These are phyloP conservation scores for Salix dunnii DNA, from an alignment of 345 rosid genomes.

Conservation along the genomic window DNA sequence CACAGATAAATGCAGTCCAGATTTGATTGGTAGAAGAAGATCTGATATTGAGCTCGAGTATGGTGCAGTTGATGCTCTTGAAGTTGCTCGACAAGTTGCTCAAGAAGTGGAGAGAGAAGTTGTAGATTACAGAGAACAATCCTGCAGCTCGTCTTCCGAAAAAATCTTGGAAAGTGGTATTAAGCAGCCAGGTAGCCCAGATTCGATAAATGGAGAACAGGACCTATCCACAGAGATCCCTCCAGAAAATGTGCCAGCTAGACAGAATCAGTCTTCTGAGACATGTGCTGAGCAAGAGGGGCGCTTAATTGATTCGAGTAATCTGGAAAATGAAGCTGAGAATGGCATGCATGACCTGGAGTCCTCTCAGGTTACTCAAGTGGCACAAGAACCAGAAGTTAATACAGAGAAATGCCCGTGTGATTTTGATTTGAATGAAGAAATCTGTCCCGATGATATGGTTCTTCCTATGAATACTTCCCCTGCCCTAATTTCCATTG, in stretches of 20 bases:
- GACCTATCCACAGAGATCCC: slow-evolving; percentile 23
- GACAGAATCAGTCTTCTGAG: slow-evolving; percentile 44
- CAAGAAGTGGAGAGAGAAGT: slow-evolving; percentile 90
- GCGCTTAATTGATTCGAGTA: slow-evolving; percentile 28
- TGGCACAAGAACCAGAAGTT: slow-evolving; percentile 49
- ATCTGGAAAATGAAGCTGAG: slow-evolving; percentile 33
- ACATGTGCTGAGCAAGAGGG: slow-evolving; percentile 32
- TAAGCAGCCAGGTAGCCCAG: slow-evolving; percentile 42
- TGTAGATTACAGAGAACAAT: slow-evolving; percentile 54
- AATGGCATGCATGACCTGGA: slow-evolving; percentile 45
- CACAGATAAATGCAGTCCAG: slow-evolving; percentile 33
- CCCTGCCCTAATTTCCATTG: slow-evolving; percentile 48
- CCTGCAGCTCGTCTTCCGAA: slow-evolving; percentile 56
- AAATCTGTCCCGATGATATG: slow-evolving; percentile 68
- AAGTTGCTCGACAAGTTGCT: slow-evolving; percentile 88
- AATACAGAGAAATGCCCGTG: slow-evolving; percentile 55
- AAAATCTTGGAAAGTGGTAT: slow-evolving; percentile 46
- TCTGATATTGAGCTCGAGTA: slow-evolving; percentile 60
- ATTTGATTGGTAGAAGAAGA: slow-evolving; percentile 37
- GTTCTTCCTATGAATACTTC: slow-evolving; percentile 44
- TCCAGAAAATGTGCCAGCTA: slow-evolving; percentile 38
- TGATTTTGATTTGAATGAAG: slow-evolving; percentile 80
- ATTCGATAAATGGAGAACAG: slow-evolving; percentile 37
- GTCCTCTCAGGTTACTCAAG: slow-evolving; percentile 53
- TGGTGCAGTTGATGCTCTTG: slow-evolving; percentile 85